A percentile compares a stretch with the other conserved stretches of the same genome.
These are phyloP conservation scores for Wickerhamomyces rabaulensis DNA, from an alignment of 805 yeast genomes.

Conservation along the genomic window DNA sequence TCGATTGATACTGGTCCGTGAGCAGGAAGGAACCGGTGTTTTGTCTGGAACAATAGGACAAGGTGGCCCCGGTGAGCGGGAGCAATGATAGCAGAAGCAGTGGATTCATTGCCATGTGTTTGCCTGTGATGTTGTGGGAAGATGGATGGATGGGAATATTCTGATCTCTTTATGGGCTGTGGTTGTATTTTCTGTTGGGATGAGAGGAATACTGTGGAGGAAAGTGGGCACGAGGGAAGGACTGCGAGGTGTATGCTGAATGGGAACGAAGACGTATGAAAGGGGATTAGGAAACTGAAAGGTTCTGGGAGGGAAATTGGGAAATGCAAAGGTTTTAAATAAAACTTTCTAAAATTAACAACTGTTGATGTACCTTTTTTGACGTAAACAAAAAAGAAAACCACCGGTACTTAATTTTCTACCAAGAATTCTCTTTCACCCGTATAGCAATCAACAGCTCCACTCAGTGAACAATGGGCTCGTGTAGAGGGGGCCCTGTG, in stretches of 20 bases:
- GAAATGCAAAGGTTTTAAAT: neutral
- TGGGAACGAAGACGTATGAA: too few relatives aligned
- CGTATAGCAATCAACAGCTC: too few relatives aligned
- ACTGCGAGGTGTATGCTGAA: too few relatives aligned
- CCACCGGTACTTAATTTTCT: too few relatives aligned
- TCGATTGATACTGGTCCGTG: slow-evolving; percentile 28
- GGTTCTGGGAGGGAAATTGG: neutral
- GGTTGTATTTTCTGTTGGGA: neutral
- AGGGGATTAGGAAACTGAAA: neutral
- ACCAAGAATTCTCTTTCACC: too few relatives aligned
- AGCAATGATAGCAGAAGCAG: neutral
- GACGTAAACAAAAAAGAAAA: too few relatives aligned
- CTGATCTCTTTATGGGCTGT: too few relatives aligned
- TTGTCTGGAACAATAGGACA: slow-evolving; percentile 14
- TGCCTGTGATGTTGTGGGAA: too few relatives aligned
- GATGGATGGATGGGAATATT: too few relatives aligned
- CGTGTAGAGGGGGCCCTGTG: too few relatives aligned
- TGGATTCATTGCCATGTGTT: neutral
- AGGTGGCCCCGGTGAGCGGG: neutral
- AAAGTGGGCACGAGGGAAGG: neutral
- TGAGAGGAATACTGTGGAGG: neutral
- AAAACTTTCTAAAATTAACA: neutral
- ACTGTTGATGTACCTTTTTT: neutral
- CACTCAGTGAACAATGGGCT: too few relatives aligned
- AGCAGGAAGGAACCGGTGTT: slow-evolving; percentile 12